Evolutionary conservation across 2,329 filamentous ascomycete species (phyloP).

Genomic region (Fusarium sp.): DNA sequence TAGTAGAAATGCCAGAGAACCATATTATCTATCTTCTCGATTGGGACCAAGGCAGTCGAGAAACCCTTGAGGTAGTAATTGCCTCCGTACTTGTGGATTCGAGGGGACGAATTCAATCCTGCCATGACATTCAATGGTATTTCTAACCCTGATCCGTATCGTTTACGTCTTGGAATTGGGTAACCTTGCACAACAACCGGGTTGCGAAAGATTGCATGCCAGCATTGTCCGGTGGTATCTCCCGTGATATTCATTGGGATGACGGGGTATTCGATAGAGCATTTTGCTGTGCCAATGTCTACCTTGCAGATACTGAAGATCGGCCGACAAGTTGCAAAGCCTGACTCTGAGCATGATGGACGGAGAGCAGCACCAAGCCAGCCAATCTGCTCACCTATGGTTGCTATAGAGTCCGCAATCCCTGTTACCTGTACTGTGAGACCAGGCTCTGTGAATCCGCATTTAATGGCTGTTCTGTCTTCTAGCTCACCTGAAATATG

Average conservation of each 20-base stretch:
- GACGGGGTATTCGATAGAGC: accelerated
- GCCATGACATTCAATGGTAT: not conserved
- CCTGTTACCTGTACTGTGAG: not conserved
- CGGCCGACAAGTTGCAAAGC: too few species aligned
- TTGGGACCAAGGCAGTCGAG: not conserved
- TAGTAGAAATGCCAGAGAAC: slow-evolving; percentile 4
- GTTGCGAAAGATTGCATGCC: not conserved
- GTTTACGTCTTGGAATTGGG: not conserved
- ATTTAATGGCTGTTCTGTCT: not conserved
- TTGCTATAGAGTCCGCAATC: not conserved
- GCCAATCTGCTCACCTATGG: not conserved
- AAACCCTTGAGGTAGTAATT: not conserved
- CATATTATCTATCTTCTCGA: accelerated
- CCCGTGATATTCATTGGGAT: accelerated
- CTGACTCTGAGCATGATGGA: not conserved
- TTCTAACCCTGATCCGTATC: not conserved
- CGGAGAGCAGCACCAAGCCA: not conserved
- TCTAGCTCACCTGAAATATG: not conserved
- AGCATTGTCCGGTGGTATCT: not conserved
- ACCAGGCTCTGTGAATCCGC: not conserved
- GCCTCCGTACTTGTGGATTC: not conserved
- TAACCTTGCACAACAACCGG: not conserved
- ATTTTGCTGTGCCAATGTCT: accelerated
- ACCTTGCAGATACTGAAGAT: accelerated
- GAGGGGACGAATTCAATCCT: not conserved